Percentiles rank a stretch among this genome's conserved stretches.
These are phyloP conservation scores for Phytophthora cactorum DNA, from an alignment of 352 stramenopile genomes.

Conservation along the genomic window DNA sequence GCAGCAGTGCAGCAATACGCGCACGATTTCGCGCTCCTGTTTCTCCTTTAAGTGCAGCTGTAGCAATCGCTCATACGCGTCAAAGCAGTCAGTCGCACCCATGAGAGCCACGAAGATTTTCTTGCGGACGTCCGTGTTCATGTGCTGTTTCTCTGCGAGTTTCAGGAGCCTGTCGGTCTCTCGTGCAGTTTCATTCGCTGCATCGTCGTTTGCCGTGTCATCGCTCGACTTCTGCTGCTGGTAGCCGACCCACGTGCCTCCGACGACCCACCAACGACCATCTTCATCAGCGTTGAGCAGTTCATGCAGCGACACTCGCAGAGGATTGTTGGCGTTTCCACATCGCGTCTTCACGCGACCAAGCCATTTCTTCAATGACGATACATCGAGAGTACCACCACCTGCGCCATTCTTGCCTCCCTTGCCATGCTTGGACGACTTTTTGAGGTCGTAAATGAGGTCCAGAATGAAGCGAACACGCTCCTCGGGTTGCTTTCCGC, in stretches of 20 bases:
- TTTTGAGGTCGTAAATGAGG: constrained; percentile 97
- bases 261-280: constrained; percentile 97
- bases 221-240: constrained; percentile 44
- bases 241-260: constrained; percentile 93
- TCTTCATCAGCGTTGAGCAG: constrained; percentile 84
- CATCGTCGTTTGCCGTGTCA: constrained; percentile 39
- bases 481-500: constrained; percentile 47
- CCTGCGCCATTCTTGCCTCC: constrained; percentile 39
- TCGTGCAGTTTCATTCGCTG: constrained; percentile 20
- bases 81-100: constrained; percentile 94
- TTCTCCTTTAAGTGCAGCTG: constrained; percentile 91
- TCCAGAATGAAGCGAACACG: constrained; percentile 92
- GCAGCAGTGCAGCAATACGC: constrained; percentile 95
- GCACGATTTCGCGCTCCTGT: constrained; percentile 94
- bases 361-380: constrained; percentile 93
- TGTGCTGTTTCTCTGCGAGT: constrained; percentile 95
- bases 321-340: constrained; percentile 72
- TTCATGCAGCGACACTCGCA: constrained; percentile 79
- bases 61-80: constrained; percentile 96
- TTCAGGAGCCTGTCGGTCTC: constrained; percentile 84
- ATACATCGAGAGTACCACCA: constrained; percentile 62
- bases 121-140: constrained; percentile 96
- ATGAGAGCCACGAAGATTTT: constrained; percentile 98
- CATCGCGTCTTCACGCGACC: constrained; percentile 94
- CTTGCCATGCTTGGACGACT: constrained; percentile 93